Base-by-base conservation (phyloP, 495 filamentous ascomycete genomes). In the Friedmanniomyces simplex region DNA sequence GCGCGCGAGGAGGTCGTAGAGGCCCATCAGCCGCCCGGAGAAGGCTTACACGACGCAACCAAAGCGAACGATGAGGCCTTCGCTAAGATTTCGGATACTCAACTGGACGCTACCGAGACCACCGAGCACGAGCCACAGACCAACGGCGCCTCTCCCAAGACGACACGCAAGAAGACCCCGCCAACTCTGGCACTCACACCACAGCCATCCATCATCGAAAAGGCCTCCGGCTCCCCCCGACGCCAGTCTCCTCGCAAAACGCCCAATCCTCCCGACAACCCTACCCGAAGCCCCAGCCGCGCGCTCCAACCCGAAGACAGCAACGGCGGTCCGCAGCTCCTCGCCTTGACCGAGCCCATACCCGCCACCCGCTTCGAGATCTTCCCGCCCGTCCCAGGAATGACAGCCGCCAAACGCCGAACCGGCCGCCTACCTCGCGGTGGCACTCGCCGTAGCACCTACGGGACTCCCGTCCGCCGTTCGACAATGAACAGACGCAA, bases 341-440 rank as follows among this genome's bases (percentile, higher is more conserved):
- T 52, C 16, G 36, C 54, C 12, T 55, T 60, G 1, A 39, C 58
- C 37, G 72, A 71, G 20, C 68, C 72, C 24, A 89, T 96, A 49
- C 88, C 89, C 0, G 78, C 86, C 1, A 84, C 78, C 32, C 79
- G 89, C 57, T 96, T 93, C 69, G 86, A 94, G 64, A 81, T 95
- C 47, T 91, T 86, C 65, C 90, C 90, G 37, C 85, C 86, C 2
- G 74, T 89, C n/a, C 85, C 81, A 54, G 77, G 80, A 10, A 52
- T 57, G 57, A 43, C 50, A 20, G 18, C 52, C 6, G 69, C 71
- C 1, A 60, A 63, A n/a, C 67, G 71, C 59, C 69, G 74, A 32
- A 74, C 72, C 47, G 76, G 76, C 24, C 76, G 80, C n/a, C 78
- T 79, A 1, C 64, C 63, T 28, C 60, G 69, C 2, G 54, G 67